Base-by-base conservation (phyloP, 2,329 filamentous ascomycete species). In the Colletotrichum tofieldiae region DNA sequence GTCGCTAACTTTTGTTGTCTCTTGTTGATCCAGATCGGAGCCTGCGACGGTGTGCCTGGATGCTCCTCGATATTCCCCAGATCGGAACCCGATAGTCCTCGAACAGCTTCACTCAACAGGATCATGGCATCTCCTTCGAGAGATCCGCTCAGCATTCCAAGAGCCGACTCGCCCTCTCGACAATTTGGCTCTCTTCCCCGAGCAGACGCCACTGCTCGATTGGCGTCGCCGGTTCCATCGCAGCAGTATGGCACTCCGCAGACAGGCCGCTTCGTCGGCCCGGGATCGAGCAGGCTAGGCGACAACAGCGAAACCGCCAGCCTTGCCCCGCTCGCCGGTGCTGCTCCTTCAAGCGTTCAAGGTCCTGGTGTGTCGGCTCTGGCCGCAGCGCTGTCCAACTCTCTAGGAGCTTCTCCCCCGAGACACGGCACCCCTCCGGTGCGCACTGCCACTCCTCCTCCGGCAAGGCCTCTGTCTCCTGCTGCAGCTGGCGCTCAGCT, bases 321-420 rank as follows among this genome's bases (percentile, higher is more conserved):
- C 65, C 82, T 90, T 69, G 88, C 91, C 49, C 92, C 93, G 47
- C 87, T 97, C 47, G 86, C 92, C 11, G 92, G 90, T 71, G 88
- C 88, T 65, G 73, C 59, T n/a, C 90, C 86, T 75, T 88, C 90
- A 29, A 92, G 90, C 61, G 83, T 90, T 9, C 90, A 92, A 8
- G 94, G 94, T 0, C 95, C 94, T 8, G 94, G 94, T 32, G 90
- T 95, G 60, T 98, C 96, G 35, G 95, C 95, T 73, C 89, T 98
- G 66, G 95, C 96, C 45, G 93, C 94, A 35, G 96, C 94, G n/a
- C 85, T 98, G 74, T 93, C 93, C 72, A 91, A 93, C 76, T 93
- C 92, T 14, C 84, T 93, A 47, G 93, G 92, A 73, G 89, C 89
- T 60, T 91, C 91, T 35, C 93, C 93, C 23, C 91, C 93, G 49